Evolutionary conservation across 1,284 basidiomycete species (phyloP), one percentile per base, ranked within the genome.

Genomic region (Trametes polyzona): DNA sequence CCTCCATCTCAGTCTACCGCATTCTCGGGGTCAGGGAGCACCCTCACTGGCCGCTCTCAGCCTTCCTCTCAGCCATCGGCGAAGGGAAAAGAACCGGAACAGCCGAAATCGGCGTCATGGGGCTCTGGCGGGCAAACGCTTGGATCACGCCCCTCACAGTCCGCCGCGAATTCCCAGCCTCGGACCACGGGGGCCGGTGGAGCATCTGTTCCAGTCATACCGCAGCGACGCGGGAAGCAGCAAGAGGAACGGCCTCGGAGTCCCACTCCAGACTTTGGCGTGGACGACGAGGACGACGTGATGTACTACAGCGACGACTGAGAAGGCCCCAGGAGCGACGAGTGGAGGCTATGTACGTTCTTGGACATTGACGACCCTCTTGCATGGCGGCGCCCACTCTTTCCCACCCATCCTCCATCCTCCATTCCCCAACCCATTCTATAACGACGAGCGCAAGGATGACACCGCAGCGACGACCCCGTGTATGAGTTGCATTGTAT

Each of bases 11-110:
- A 82, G 62, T 62, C 76, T 3, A 63, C 74, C 26, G 86, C 93
- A 2, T 96, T 96, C 69, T 92, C 90, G n/a, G 95, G 95, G 16
- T 92, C 93, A 1, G 95, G 95, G 21, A 96, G 95, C 73, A 95
- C 93, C 0, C 83, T 96, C 27, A 83, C 74, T 37, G 85, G 85
- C 7, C 76, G 81, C 10, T 62, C 73, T 3, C 55, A 57, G 23
- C 30, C 49, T 10, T 52, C 52, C 27, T 27, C 64, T 12, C 47
- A 65, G 24, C 17, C 47, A 0, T 60, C 73, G 4, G 47, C 68
- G 30, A 80, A 88, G 63, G 83, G 83, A 24, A 87, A 88, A 65
- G 78, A 73, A 51, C 87, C 83, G 61, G 82, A 78, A 52, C 73
- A 75, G 17, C 55, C 71, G 11, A 52, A 69, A 3, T 61, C 65